phyloP scores from a whole-genome alignment of 169 alveolate genomes.

The Babesia ovata region DNA sequence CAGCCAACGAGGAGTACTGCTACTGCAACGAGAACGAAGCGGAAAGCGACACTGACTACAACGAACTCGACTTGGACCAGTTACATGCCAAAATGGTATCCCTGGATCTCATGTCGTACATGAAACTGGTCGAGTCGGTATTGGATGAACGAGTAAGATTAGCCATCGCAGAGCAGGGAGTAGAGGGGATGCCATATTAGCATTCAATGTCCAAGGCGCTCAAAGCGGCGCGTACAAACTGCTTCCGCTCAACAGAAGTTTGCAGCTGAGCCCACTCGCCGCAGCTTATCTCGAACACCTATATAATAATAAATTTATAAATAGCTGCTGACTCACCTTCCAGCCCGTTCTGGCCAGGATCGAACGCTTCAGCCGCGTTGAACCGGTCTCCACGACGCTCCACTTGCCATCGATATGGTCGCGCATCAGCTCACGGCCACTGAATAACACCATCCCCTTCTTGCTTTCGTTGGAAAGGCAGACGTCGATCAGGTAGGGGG shows the following conservation, averaged over 20 bases:
- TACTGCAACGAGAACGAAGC: conserved; percentile 1
- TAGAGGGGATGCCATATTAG: not conserved
- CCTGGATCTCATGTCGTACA: conserved; percentile 46
- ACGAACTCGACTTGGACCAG: not conserved
- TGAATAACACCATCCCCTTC: conserved; percentile 63
- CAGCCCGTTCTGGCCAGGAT: conserved; percentile 44
- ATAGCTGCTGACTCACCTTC: conserved; percentile 26
- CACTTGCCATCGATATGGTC: conserved; percentile 58
- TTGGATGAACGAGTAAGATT: conserved; percentile 50
- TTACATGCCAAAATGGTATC: conserved; percentile 50
- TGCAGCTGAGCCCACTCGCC: conserved; percentile 58
- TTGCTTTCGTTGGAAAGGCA: conserved; percentile 62
- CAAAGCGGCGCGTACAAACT: conserved; percentile 37
- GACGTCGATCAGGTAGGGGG: conserved; percentile 65
- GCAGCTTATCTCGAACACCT: conserved; percentile 63
- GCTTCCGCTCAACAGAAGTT: conserved; percentile 46
- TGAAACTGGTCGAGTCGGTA: conserved; percentile 58
- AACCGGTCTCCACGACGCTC: conserved; percentile 63
- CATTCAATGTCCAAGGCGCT: conserved; percentile 26
- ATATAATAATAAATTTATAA: not conserved
- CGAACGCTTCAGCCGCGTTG: conserved; percentile 50
- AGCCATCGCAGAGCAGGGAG: conserved; percentile 1
- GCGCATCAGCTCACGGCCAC: conserved; percentile 67
- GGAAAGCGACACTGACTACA: conserved; percentile 20
- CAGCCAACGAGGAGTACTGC: not conserved